These are phyloP conservation scores for Thelonectria discophora DNA, from an alignment of 2,329 filamentous ascomycete genomes.

Conservation along the genomic window DNA sequence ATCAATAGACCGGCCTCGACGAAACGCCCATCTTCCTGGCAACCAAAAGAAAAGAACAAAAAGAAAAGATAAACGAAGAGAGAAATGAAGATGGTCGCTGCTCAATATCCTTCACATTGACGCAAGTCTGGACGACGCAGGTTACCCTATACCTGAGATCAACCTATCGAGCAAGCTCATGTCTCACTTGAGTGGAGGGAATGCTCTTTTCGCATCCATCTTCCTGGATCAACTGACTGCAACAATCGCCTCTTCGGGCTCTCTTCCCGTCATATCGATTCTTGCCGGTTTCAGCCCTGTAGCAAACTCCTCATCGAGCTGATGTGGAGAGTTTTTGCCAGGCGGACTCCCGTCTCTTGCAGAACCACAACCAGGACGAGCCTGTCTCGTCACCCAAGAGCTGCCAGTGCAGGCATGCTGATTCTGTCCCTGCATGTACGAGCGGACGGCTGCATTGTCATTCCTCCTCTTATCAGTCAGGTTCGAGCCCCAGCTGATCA, in stretches of 20 bases:
- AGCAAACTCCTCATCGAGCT: not conserved
- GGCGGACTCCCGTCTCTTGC: not conserved
- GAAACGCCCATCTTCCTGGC: too few species aligned
- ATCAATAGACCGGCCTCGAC: too few species aligned
- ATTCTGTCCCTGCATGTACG: not conserved
- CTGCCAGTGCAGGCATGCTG: not conserved
- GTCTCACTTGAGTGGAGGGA: too few species aligned
- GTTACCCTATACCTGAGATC: not conserved
- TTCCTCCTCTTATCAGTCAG: not conserved
- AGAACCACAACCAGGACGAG: not conserved
- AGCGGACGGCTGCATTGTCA: not conserved
- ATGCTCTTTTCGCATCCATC: not conserved
- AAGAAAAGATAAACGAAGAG: too few species aligned
- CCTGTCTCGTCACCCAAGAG: not conserved
- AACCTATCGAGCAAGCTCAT: not conserved
- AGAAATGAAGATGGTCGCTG: too few species aligned
- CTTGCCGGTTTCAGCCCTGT: not conserved
- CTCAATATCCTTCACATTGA: too few species aligned
- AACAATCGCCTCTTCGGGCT: not conserved
- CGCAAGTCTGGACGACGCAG: not conserved
- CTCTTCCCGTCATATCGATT: not conserved
- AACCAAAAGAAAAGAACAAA: too few species aligned
- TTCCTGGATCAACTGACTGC: not conserved
- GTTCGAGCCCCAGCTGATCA: not conserved
- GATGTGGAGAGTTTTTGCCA: not conserved